Percentiles rank a stretch among this genome's conserved stretches.
phyloP scores from a whole-genome alignment of 257 asterid species.

The Craterostigma plantagineum region DNA sequence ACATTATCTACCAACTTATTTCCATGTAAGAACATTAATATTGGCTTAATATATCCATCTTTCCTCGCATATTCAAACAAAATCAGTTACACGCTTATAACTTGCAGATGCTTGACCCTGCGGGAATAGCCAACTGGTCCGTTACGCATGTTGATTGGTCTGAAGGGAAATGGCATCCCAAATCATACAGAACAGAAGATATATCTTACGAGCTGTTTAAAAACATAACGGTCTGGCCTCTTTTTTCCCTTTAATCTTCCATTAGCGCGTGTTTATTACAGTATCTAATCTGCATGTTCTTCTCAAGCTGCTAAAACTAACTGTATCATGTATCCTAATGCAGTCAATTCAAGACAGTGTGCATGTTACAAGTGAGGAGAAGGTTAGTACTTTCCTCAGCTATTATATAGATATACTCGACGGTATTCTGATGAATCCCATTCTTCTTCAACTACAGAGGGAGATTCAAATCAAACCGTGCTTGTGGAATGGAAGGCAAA shows the following conservation, averaged over 20 bases:
- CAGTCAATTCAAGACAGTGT: conserved; percentile 68
- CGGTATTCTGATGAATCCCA: conserved; percentile 3
- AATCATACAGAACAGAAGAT: conserved; percentile 51
- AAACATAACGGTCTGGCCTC: conserved; percentile 37
- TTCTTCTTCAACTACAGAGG: conserved; percentile 27
- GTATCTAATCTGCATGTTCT: neutral
- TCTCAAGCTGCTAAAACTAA: neutral
- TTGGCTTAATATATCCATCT: conserved; percentile 4
- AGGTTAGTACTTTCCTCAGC: conserved; percentile 30
- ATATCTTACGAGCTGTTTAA: conserved; percentile 31
- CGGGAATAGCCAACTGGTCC: conserved; percentile 81
- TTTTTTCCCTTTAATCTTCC: neutral
- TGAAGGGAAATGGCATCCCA: conserved; percentile 88
- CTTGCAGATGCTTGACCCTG: conserved; percentile 65
- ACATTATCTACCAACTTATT: conserved; percentile 86
- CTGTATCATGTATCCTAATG: conserved; percentile 14
- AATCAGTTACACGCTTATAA: neutral
- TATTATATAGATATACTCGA: conserved; percentile 3
- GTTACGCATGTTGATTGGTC: conserved; percentile 89
- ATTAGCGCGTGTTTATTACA: neutral
- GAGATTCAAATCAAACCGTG: conserved; percentile 43
- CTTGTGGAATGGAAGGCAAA: conserved; percentile 73
- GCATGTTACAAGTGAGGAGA: conserved; percentile 66
- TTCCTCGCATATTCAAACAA: conserved; percentile 1
- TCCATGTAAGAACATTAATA: conserved; percentile 40